Evolutionary conservation across 2,329 filamentous ascomycete genomes (phyloP).

Genomic region (Aspergillaceae sp.): DNA sequence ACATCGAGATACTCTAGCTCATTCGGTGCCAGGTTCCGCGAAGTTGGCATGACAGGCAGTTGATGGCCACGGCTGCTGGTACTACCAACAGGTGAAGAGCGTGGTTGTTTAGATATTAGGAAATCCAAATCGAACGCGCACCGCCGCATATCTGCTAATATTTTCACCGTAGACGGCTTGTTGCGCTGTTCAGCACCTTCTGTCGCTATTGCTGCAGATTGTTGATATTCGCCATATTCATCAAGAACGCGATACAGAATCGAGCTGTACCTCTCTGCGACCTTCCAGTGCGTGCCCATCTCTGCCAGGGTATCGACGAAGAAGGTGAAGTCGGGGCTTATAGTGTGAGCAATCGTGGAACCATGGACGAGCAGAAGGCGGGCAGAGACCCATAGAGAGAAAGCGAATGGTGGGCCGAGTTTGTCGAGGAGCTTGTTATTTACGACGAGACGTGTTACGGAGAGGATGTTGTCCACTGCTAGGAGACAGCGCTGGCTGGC

Average conservation of each 20-base stretch:
- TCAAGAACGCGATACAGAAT: slow-evolving; percentile 76
- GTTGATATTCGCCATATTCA: slow-evolving; percentile 72
- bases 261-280: slow-evolving; percentile 71
- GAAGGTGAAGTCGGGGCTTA: slow-evolving; percentile 69
- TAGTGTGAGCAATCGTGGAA: slow-evolving; percentile 75
- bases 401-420: slow-evolving; percentile 82
- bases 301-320: slow-evolving; percentile 74
- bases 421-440: slow-evolving; percentile 66
- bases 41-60: slow-evolving; percentile 34
- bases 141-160: slow-evolving; percentile 82
- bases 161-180: slow-evolving; percentile 74
- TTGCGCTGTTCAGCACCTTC: slow-evolving; percentile 56
- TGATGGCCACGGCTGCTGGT: slow-evolving; percentile 17
- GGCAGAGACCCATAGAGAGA: slow-evolving; percentile 85
- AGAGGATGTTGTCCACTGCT: slow-evolving; percentile 74
- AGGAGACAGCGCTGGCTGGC: slow-evolving; percentile 74
- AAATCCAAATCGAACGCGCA: slow-evolving; percentile 88
- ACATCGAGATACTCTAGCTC: slow-evolving; percentile 87
- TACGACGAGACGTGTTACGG: slow-evolving; percentile 68
- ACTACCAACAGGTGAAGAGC: slow-evolving; percentile 29
- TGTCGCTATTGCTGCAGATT: slow-evolving; percentile 36
- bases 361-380: slow-evolving; percentile 81
- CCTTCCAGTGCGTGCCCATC: slow-evolving; percentile 77
- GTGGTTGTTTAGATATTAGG: slow-evolving; percentile 73
- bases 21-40: slow-evolving; percentile 62